These are phyloP conservation scores for Kluyveromyces marxianus DNA, from an alignment of 1,139 yeast genomes.

Conservation along the genomic window DNA sequence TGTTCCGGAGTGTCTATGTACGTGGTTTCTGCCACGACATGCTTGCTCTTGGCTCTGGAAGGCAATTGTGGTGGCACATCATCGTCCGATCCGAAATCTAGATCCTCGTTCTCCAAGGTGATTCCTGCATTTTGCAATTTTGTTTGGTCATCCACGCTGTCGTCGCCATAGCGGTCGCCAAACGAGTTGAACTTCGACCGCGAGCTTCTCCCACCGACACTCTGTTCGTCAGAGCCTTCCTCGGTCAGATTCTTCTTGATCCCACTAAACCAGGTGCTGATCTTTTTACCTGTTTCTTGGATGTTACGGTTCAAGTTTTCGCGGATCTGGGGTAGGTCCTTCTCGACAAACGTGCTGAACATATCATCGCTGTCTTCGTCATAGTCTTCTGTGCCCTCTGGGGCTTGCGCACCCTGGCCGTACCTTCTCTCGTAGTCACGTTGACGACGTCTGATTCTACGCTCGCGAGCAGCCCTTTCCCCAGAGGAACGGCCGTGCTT, in stretches of 20 bases:
- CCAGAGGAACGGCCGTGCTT: conserved; percentile 16
- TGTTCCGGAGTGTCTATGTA: conserved; percentile 29
- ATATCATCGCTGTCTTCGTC: conserved; percentile 44
- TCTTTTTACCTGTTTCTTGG: conserved; percentile 73
- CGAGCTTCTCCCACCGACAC: conserved; percentile 21
- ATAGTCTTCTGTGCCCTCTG: conserved; percentile 23
- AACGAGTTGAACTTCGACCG: conserved; percentile 27
- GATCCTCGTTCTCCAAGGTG: conserved; percentile 41
- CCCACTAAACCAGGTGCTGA: conserved; percentile 77
- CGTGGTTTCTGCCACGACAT: conserved; percentile 25
- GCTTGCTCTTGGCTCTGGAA: conserved; percentile 10
- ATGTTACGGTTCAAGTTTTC: conserved; percentile 69
- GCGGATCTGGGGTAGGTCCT: conserved; percentile 56
- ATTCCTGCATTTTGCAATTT: conserved; percentile 48
- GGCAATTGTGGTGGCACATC: conserved; percentile 15
- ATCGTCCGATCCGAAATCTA: conserved; percentile 19
- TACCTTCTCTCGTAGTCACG: conserved; percentile 25
- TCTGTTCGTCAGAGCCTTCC: conserved; percentile 17
- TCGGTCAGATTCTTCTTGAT: conserved; percentile 34
- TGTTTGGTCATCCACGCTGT: conserved; percentile 47
- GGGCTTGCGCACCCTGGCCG: conserved; percentile 12
- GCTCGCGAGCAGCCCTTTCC: conserved; percentile 21
- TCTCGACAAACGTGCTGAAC: conserved; percentile 58
- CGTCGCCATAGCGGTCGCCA: conserved; percentile 38
- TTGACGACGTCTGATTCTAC: conserved; percentile 23